A percentile compares a stretch with the other conserved stretches of the same genome.
phyloP scores from a whole-genome alignment of 441 rosid species.

The Populus tomentosa region DNA sequence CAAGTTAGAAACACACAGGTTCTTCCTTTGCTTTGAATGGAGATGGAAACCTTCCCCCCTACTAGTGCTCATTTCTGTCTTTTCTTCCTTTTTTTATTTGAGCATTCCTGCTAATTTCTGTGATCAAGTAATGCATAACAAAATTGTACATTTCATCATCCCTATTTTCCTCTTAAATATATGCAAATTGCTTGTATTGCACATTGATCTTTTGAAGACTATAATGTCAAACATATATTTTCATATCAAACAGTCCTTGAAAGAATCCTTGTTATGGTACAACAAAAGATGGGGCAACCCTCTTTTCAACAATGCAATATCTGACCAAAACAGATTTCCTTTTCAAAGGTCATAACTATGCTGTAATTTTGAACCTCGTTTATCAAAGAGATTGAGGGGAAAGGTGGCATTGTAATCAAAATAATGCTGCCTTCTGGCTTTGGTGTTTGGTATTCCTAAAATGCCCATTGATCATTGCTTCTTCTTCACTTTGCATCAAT shows the following conservation, averaged over 20 bases:
- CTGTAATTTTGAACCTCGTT: neutral
- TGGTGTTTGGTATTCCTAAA: neutral
- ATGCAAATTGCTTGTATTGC: neutral
- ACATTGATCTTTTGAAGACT: neutral
- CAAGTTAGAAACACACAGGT: slow-evolving; percentile 83
- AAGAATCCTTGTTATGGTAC: neutral
- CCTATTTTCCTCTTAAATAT: neutral
- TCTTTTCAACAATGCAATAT: neutral
- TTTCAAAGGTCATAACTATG: neutral
- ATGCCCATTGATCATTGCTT: neutral
- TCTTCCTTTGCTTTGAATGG: slow-evolving; percentile 14
- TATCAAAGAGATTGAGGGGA: neutral
- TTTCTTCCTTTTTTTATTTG: neutral
- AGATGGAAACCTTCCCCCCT: neutral
- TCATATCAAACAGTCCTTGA: neutral
- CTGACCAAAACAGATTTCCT: neutral
- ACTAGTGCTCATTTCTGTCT: neutral
- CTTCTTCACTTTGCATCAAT: neutral
- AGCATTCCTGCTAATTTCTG: neutral
- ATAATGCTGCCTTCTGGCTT: neutral
- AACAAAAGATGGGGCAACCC: neutral
- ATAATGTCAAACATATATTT: neutral
- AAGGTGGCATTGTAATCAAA: neutral
- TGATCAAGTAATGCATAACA: neutral
- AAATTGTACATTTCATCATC: neutral